Conservation (phyloP, 495 filamentous ascomycete species). For the Hyaloscypha bicolor region DNA sequence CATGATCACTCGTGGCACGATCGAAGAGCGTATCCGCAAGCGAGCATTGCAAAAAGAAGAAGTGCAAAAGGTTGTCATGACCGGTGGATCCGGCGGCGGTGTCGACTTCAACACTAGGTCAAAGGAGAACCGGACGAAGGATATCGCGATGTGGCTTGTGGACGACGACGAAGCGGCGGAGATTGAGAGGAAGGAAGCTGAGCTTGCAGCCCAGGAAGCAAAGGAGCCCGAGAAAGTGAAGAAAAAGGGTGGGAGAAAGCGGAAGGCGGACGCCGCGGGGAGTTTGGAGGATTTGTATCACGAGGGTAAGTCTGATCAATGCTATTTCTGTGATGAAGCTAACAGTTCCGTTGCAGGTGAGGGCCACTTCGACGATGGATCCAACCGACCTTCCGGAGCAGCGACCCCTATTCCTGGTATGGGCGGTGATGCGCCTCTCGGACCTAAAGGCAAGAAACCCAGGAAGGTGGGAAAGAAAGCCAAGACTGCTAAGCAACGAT, state of each 20-base stretch:
- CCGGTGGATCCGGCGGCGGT: conserved; percentile 76
- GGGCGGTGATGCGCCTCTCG: conserved; percentile 35
- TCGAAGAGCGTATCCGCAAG: conserved; percentile 98
- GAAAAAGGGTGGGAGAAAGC: conserved; percentile 70
- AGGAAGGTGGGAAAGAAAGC: conserved; percentile 65
- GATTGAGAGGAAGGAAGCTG: conserved; percentile 86
- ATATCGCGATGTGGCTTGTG: conserved; percentile 95
- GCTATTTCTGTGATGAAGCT: conserved; percentile 30
- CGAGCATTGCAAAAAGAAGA: conserved; percentile 98
- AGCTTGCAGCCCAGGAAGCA: conserved; percentile 64
- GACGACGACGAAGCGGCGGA: conserved; percentile 92
- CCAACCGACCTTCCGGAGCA: conserved; percentile 77
- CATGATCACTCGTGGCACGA: conserved; percentile 94
- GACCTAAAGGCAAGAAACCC: conserved; percentile 55
- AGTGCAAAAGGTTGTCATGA: conserved; percentile 97
- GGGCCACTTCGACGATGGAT: conserved; percentile 86
- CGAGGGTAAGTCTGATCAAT: conserved; percentile 69
- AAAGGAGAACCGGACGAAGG: conserved; percentile 89
- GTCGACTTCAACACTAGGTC: conserved; percentile 94
- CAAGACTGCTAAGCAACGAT: conserved; percentile 85
- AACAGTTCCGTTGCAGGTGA: conserved; percentile 62
- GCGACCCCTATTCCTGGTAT: conserved; percentile 72
- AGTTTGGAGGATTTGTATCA: conserved; percentile 98
- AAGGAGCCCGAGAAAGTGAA: conserved; percentile 55
- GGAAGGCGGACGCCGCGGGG: conserved; percentile 57